These are phyloP conservation scores for Coniosporium apollinis DNA, from an alignment of 495 filamentous ascomycete species.

Conservation along the genomic window DNA sequence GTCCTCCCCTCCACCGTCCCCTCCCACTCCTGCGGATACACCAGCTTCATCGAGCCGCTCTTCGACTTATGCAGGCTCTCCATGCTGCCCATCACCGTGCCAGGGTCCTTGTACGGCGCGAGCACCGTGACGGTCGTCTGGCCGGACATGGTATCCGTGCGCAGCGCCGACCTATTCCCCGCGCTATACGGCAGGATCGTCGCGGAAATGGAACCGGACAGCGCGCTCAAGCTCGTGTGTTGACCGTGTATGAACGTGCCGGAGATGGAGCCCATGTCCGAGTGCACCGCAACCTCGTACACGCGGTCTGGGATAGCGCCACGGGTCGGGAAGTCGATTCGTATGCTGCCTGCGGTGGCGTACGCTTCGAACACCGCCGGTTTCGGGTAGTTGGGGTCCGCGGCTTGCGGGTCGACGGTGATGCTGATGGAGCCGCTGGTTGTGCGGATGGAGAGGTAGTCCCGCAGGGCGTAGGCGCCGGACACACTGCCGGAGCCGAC, in stretches of 20 bases:
- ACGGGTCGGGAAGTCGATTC: slow-evolving; percentile 9
- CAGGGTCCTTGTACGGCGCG: slow-evolving; percentile 7
- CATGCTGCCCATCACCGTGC: slow-evolving; percentile 8
- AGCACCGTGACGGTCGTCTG: slow-evolving; percentile 9
- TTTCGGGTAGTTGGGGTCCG: slow-evolving; percentile 2
- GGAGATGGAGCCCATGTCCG: slow-evolving; percentile 10
- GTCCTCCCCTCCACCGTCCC: slow-evolving; percentile 3
- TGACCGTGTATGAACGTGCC: slow-evolving; percentile 19
- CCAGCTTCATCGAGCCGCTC: slow-evolving; percentile 13
- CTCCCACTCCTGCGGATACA: slow-evolving; percentile 22
- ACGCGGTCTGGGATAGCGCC: slow-evolving; percentile 15
- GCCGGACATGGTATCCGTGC: slow-evolving; percentile 11
- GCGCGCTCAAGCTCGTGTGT: slow-evolving; percentile 6
- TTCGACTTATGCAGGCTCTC: slow-evolving; percentile 11
- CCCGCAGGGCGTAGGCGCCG: slow-evolving; percentile 16
- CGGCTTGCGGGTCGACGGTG: slow-evolving; percentile 13
- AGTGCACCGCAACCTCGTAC: slow-evolving; percentile 13
- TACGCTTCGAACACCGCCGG: slow-evolving; percentile 13
- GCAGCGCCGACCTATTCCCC: slow-evolving; percentile 8
- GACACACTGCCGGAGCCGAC: slow-evolving; percentile 13
- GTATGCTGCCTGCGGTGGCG: slow-evolving; percentile 14
- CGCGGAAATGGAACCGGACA: slow-evolving; percentile 14
- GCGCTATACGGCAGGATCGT: slow-evolving; percentile 14
- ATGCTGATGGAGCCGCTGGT: slow-evolving; percentile 16
- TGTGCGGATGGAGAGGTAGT: slow-evolving; percentile 16